A percentile compares a stretch with the other conserved stretches of the same genome.
These are phyloP conservation scores for Cynanchum wilfordii DNA, from an alignment of 257 asterid species.

Conservation along the genomic window DNA sequence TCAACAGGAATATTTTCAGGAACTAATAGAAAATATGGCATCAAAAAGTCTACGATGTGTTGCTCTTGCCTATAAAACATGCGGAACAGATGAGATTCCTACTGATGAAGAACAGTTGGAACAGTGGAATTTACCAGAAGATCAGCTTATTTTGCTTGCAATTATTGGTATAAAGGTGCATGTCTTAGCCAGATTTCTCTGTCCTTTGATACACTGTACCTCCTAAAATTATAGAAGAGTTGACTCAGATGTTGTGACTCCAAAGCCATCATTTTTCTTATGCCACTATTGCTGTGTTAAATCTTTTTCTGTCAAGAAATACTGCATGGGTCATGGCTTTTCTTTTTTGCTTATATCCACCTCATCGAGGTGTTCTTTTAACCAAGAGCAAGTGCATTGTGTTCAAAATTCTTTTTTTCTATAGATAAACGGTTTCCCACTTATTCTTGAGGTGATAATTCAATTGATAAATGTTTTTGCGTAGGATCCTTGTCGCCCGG, in stretches of 20 bases:
- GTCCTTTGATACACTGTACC: not conserved
- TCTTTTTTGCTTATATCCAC: not conserved
- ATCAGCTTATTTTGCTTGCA: conserved; percentile 66
- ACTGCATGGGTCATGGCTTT: not conserved
- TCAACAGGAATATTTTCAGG: conserved; percentile 56
- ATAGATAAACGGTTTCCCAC: not conserved
- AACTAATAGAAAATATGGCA: conserved; percentile 79
- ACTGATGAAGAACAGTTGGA: conserved; percentile 61
- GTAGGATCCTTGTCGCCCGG: conserved; percentile 99
- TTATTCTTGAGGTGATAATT: conserved; percentile 1
- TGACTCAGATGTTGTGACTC: not conserved
- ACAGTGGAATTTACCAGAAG: conserved; percentile 78
- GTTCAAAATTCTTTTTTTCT: not conserved
- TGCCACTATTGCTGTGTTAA: not conserved
- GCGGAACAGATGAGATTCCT: conserved; percentile 56
- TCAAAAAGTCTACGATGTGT: conserved; percentile 89
- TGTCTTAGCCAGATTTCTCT: not conserved
- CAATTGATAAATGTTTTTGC: conserved; percentile 10
- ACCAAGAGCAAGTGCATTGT: not conserved
- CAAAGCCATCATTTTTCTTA: not conserved
- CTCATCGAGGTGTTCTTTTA: not conserved
- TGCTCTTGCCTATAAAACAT: conserved; percentile 73
- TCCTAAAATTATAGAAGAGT: not conserved
- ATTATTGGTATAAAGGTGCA: conserved; percentile 90
- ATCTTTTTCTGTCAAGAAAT: not conserved